phyloP scores from a whole-genome alignment of 176 grass and related monocot genomes.

The Triticum dicoccoides region DNA sequence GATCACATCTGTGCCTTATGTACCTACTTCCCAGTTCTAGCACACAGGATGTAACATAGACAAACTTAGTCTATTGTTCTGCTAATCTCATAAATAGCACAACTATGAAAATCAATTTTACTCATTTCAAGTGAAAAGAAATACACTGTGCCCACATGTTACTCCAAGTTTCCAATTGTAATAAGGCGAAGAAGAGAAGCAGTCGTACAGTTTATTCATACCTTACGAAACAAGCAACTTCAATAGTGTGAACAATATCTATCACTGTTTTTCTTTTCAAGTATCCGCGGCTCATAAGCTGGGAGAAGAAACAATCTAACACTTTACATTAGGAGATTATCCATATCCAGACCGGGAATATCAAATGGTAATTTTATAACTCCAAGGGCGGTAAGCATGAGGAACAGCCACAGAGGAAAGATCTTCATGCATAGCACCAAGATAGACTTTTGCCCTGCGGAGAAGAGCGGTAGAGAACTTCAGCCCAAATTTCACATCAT shows the following conservation, averaged over 20 bases:
- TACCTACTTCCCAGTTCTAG: slow-evolving; percentile 7
- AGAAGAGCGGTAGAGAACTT: background rate
- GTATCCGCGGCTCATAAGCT: background rate
- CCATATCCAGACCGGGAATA: slow-evolving; percentile 70
- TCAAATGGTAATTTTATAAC: slow-evolving; percentile 75
- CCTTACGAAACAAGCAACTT: slow-evolving; percentile 15
- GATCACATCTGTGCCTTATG: background rate
- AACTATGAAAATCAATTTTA: background rate
- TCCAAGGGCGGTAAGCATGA: slow-evolving; percentile 66
- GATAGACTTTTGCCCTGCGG: slow-evolving; percentile 68
- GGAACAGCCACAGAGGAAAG: slow-evolving; percentile 68
- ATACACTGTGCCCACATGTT: background rate
- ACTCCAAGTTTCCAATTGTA: slow-evolving; percentile 3
- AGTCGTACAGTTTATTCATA: background rate
- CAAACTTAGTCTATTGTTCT: background rate
- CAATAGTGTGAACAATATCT: background rate
- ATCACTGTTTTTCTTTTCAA: slow-evolving; percentile 10
- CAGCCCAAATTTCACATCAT: background rate
- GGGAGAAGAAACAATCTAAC: background rate
- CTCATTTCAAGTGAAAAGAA: background rate
- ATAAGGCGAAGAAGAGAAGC: background rate
- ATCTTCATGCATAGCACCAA: slow-evolving; percentile 70
- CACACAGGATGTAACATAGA: background rate
- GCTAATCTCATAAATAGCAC: background rate
- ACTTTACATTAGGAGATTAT: slow-evolving; percentile 66